Base-by-base conservation (phyloP, 78 protist genomes). In the Chrysochromulina parva region DNA sequence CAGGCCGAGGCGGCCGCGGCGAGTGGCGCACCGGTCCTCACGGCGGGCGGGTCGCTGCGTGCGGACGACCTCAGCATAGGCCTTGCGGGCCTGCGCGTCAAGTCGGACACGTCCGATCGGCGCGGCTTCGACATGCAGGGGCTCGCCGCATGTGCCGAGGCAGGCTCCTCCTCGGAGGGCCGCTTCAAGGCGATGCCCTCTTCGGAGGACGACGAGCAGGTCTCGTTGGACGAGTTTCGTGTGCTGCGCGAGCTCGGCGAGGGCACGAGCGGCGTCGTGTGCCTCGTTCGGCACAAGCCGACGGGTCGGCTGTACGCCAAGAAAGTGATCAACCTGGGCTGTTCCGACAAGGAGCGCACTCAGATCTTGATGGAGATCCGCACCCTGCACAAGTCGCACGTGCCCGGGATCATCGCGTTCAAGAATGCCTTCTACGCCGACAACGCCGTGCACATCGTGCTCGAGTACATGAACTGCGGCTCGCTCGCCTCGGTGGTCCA, bases 401-500 rank as follows among this genome's bases (percentile, higher is more conserved):
- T 66, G 73, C 73, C 73, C 47, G 22, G 24, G 47, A 66, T 66
- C 73, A 66, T 66, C 73, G 6, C 24, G 10, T 66, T 66, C 73
- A 14, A 24, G 22, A 38, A 17, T 38, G 73, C 78, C 52, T 69
- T 38, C 48, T 26, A 69, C 78, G 78, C 78, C 53, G 78, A 69
- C 78, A 22, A 20, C 53, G 78, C 78, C 20, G 38, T 69, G 28
- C 78, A 69, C 78, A 38, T 69, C 22, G 78, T 26, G 26, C 52
- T 69, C 53, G 78, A 69, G 78, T 69, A 69, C 78, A 69, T 69
- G 78, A 11, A 69, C 53, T 10, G 78, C 78, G 78, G 78, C 78
- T 20, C 28, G 53, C 78, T 69, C 28, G 28, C 13, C 53, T 48
- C 13, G 53, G 53, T 38, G 78, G 53, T 69, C 22, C 53, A 52